phyloP scores from a whole-genome alignment of 805 yeast genomes.

The Saccharomyces eubayanus region DNA sequence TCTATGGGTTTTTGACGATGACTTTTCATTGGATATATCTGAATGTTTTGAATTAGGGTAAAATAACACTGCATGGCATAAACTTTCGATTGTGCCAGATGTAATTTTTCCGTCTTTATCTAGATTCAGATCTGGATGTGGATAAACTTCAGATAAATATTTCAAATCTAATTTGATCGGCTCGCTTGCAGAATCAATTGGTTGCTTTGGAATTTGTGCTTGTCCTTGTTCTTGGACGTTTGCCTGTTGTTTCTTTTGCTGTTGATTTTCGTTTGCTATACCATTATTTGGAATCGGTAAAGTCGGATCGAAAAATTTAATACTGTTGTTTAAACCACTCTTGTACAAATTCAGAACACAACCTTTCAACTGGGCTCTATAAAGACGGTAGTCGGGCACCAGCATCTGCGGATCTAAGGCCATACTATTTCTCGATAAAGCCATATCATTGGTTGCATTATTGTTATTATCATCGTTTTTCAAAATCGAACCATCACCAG shows the following conservation, averaged over 20 bases:
- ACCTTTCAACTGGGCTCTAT: slow-evolving; percentile 63
- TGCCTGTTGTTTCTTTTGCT: slow-evolving; percentile 2
- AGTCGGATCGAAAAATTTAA: slow-evolving; percentile 35
- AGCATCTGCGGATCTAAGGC: slow-evolving; percentile 11
- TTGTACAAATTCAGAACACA: slow-evolving; percentile 55
- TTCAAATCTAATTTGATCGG: slow-evolving; percentile 11
- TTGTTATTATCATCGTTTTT: slow-evolving; percentile 3
- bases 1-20: slow-evolving; percentile 7
- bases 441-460: neutral
- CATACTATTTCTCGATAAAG: slow-evolving; percentile 4
- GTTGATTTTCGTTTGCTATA: slow-evolving; percentile 1
- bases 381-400: slow-evolving; percentile 35
- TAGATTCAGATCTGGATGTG: slow-evolving; percentile 54
- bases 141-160: slow-evolving; percentile 39
- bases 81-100: slow-evolving; percentile 58
- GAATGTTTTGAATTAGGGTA: neutral
- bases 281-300: slow-evolving; percentile 1
- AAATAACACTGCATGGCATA: slow-evolving; percentile 67
- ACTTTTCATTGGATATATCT: neutral
- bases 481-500: slow-evolving; percentile 1
- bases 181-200: neutral
- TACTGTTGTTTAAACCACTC: slow-evolving; percentile 40
- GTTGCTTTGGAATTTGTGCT: slow-evolving; percentile 18
- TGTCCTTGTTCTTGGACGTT: neutral
- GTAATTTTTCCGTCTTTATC: slow-evolving; percentile 42